Conservation (phyloP, 1,139 yeast species). For the Candida neerlandica region DNA sequence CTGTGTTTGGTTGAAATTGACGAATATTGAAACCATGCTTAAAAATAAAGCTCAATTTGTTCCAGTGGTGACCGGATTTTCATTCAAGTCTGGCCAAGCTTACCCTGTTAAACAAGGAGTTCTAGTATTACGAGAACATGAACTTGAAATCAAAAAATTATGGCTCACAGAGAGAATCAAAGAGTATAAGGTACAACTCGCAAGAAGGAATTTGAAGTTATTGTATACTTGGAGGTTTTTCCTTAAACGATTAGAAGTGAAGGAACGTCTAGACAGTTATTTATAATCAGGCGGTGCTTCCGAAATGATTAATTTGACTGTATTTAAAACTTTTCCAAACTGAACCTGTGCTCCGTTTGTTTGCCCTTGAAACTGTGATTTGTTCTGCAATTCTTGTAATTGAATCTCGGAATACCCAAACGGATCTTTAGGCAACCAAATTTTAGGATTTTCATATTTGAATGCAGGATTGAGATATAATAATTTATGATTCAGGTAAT, state of each 20-base stretch:
- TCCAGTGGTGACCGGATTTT: slow-evolving; percentile 41
- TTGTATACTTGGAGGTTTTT: slow-evolving; percentile 26
- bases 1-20: slow-evolving; percentile 33
- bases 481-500: slow-evolving; percentile 23
- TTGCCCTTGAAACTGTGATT: slow-evolving; percentile 22
- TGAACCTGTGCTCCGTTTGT: slow-evolving; percentile 32
- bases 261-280: slow-evolving; percentile 25
- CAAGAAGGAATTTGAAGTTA: slow-evolving; percentile 1
- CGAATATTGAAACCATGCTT: slow-evolving; percentile 28
- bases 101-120: slow-evolving; percentile 37
- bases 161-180: slow-evolving; percentile 32
- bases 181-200: slow-evolving; percentile 5
- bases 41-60: slow-evolving; percentile 24
- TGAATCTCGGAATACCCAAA: slow-evolving; percentile 21
- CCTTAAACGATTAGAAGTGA: slow-evolving; percentile 25
- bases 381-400: slow-evolving; percentile 12
- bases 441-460: slow-evolving; percentile 33
- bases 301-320: slow-evolving; percentile 24
- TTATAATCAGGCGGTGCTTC: slow-evolving; percentile 44
- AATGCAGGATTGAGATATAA: slow-evolving; percentile 38
- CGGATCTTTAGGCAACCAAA: slow-evolving; percentile 39
- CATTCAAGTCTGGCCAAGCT: slow-evolving; percentile 28
- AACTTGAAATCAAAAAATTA: slow-evolving; percentile 23
- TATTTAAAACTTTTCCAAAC: slow-evolving; percentile 18
- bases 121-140: slow-evolving; percentile 25